Evolutionary conservation across 1,284 basidiomycete genomes (phyloP), one percentile per base, ranked within the genome.

Genomic region (Gymnopus androsaceus): DNA sequence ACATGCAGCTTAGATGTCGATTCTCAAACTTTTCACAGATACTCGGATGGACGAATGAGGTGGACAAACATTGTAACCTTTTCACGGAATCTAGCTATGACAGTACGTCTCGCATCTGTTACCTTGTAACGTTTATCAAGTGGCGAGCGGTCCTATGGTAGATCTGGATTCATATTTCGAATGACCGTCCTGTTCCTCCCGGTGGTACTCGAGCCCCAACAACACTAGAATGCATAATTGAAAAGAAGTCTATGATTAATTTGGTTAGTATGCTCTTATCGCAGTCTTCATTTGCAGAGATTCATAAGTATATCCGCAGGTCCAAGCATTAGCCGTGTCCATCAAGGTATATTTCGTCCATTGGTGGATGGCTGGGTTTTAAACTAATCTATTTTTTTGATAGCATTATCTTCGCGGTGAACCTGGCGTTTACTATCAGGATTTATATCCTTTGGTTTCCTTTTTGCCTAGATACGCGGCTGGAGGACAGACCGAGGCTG

Each of bases 171-270:
- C 84, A 87, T 61, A 75, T 83, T 11, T 76, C 83, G 4, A 70
- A 67, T 19, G 75, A 82, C 12, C 75, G 82, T 17, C 64, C 70
- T 4, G 66, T 36, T 15, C 47, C 47, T n/a, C 9, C 33, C 11
- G 25, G 23, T 4, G 36, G 36, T 50, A 21, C 15, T 7, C 48
- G 48, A 7, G 48, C 36, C 21, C 48, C 48, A n/a, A 78, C 76
- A 2, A 65, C 64, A 9, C 71, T 84, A 27, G 73, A 81, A 63
- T 76, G 77, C 23, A 69, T 82, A 1, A 80, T 89, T 33, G 88
- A 91, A 72, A 90, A 89, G 72, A 86, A 85, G 69, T 83, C 83
- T 8, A 84, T 89, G 77, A 78, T 90, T 56, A 86, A 88, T 66
- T 71, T 91, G 57, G 82, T 81, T 57, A 47, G 73, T 61, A 33